These are phyloP conservation scores for Penicillium fuscoglaucum DNA, from an alignment of 2,329 filamentous ascomycete species.

Conservation along the genomic window DNA sequence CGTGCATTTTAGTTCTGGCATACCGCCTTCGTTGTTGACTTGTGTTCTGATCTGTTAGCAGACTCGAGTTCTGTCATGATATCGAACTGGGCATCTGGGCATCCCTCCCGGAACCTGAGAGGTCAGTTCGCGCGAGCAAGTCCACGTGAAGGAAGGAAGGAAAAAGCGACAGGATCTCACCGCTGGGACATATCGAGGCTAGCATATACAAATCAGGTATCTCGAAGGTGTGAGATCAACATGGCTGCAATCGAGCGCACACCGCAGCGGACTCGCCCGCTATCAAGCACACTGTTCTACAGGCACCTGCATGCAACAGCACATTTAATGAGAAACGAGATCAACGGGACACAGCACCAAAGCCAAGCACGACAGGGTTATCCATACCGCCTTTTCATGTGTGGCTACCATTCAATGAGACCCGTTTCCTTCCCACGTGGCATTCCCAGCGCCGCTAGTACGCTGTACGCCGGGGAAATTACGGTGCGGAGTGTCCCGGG, in stretches of 20 bases:
- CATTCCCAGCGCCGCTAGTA: conserved; percentile 3
- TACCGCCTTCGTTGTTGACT: conserved; percentile 12
- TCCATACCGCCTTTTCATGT: conserved; percentile 20
- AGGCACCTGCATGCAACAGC: conserved; percentile 10
- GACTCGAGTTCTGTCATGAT: conserved; percentile 37
- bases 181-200: not conserved
- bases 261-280: conserved; percentile 13
- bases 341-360: not conserved
- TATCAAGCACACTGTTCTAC: not conserved
- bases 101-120: not conserved
- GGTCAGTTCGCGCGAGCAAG: not conserved
- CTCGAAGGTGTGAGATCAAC: not conserved
- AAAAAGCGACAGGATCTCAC: not conserved
- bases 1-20: conserved; percentile 20
- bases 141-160: not conserved
- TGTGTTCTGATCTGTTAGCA: conserved; percentile 27
- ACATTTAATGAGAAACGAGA: not conserved
- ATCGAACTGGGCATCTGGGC: not conserved
- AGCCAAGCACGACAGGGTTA: conserved; percentile 9
- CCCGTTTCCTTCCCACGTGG: conserved; percentile 20
- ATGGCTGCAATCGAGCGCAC: conserved; percentile 9
- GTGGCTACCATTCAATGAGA: conserved; percentile 14
- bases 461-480: not conserved
- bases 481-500: conserved; percentile 1
- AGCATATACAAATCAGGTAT: not conserved